These are phyloP conservation scores for Penicillium sp. DNA, from an alignment of 2,329 filamentous ascomycete species.

Conservation along the genomic window DNA sequence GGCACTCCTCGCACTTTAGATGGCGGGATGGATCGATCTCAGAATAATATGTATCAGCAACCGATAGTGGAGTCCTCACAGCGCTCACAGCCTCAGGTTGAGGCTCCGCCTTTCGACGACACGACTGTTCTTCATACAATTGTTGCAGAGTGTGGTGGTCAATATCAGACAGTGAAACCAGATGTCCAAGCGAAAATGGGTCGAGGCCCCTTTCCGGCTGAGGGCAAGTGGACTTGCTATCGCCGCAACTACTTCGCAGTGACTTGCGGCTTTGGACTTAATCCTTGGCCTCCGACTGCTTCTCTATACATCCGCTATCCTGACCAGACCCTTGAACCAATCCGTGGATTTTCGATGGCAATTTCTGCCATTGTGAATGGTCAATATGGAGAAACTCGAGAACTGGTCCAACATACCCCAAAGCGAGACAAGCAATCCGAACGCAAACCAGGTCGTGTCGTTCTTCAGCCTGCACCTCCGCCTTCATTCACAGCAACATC, in stretches of 20 bases:
- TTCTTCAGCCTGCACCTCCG: slow-evolving; percentile 58
- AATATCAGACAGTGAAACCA: slow-evolving; percentile 50
- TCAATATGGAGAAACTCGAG: slow-evolving; percentile 64
- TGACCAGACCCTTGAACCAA: slow-evolving; percentile 44
- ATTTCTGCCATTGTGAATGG: slow-evolving; percentile 77
- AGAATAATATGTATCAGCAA: slow-evolving; percentile 27
- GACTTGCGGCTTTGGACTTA: slow-evolving; percentile 65
- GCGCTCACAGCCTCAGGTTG: slow-evolving; percentile 14
- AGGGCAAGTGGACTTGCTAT: slow-evolving; percentile 85
- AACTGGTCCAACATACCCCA: slow-evolving; percentile 81
- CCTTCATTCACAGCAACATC: slow-evolving; percentile 34
- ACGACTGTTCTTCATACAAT: slow-evolving; percentile 32
- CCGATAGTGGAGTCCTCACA: slow-evolving; percentile 22
- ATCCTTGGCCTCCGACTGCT: slow-evolving; percentile 49
- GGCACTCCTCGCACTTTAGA: slow-evolving; percentile 29
- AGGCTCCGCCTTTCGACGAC: slow-evolving; percentile 39
- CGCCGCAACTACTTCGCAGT: slow-evolving; percentile 85
- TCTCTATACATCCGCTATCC: slow-evolving; percentile 51
- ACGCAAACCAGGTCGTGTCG: slow-evolving; percentile 60
- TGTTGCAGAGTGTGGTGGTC: slow-evolving; percentile 22
- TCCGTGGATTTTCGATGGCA: slow-evolving; percentile 70
- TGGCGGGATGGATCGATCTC: slow-evolving; percentile 25
- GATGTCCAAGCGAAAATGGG: slow-evolving; percentile 74
- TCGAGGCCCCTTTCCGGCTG: slow-evolving; percentile 76
- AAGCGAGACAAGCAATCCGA: slow-evolving; percentile 84